phyloP scores from a whole-genome alignment of 805 yeast species.

The Yamadazyma phyllophila region DNA sequence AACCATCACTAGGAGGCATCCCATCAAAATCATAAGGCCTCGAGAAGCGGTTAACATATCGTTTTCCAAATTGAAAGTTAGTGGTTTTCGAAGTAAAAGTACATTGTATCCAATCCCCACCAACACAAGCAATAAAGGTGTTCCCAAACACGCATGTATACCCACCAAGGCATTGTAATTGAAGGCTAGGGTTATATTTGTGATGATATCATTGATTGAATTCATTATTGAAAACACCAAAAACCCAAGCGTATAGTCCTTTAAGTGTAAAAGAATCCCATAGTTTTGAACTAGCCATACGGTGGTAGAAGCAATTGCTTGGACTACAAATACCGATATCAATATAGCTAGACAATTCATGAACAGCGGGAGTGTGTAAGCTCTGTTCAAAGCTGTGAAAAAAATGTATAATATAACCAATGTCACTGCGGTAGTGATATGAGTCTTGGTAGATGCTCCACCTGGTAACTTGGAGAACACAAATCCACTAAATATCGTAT shows the following conservation, averaged over 20 bases:
- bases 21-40: slow-evolving; percentile 24
- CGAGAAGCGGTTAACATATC: slow-evolving; percentile 25
- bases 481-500: background rate
- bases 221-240: slow-evolving; percentile 49
- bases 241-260: slow-evolving; percentile 49
- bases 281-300: slow-evolving; percentile 39
- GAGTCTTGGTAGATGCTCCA: background rate
- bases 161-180: slow-evolving; percentile 40
- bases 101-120: slow-evolving; percentile 53
- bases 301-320: slow-evolving; percentile 24
- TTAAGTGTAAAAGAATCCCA: slow-evolving; percentile 42
- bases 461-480: slow-evolving; percentile 1
- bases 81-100: slow-evolving; percentile 18
- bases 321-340: slow-evolving; percentile 25
- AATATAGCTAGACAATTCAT: slow-evolving; percentile 19
- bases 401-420: background rate
- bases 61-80: slow-evolving; percentile 20
- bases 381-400: background rate
- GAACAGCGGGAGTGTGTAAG: slow-evolving; percentile 7
- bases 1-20: slow-evolving; percentile 24
- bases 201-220: slow-evolving; percentile 50
- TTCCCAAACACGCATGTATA: slow-evolving; percentile 52
- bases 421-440: background rate
- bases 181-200: slow-evolving; percentile 47
- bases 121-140: slow-evolving; percentile 48